Percentiles rank a stretch among this genome's conserved stretches.
These are phyloP conservation scores for Aspergillus fumigatus DNA, from an alignment of 2,329 filamentous ascomycete genomes.

Conservation along the genomic window DNA sequence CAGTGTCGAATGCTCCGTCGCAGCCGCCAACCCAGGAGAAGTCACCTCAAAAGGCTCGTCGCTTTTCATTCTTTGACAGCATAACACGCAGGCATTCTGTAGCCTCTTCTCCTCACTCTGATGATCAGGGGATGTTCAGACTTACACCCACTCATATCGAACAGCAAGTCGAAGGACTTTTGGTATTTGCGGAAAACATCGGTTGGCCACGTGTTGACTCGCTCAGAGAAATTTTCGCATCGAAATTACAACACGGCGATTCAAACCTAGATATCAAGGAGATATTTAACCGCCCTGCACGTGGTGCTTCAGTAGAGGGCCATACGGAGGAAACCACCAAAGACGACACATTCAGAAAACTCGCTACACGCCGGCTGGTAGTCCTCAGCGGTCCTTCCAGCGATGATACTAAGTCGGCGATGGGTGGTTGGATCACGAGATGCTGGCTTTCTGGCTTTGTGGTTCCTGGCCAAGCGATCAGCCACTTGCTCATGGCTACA, in stretches of 20 bases:
- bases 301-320: slow-evolving; percentile 6
- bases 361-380: slow-evolving; percentile 24
- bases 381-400: slow-evolving; percentile 18
- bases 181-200: slow-evolving; percentile 48
- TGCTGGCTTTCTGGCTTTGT: slow-evolving; percentile 53
- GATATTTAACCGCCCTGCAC: slow-evolving; percentile 10
- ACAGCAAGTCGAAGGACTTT: slow-evolving; percentile 47
- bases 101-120: slow-evolving; percentile 9
- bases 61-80: slow-evolving; percentile 22
- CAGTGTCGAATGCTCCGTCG: slow-evolving; percentile 1
- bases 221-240: slow-evolving; percentile 34
- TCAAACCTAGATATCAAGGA: slow-evolving; percentile 7
- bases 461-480: slow-evolving; percentile 50
- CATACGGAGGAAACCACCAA: slow-evolving; percentile 7
- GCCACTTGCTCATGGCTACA: slow-evolving; percentile 53
- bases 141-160: slow-evolving; percentile 33
- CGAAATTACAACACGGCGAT: slow-evolving; percentile 29
- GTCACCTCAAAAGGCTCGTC: slow-evolving; percentile 11
- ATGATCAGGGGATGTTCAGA: slow-evolving; percentile 31
- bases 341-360: slow-evolving; percentile 29
- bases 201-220: slow-evolving; percentile 45
- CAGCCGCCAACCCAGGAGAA: slow-evolving; percentile 5
- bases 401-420: slow-evolving; percentile 13
- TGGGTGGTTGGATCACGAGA: slow-evolving; percentile 52
- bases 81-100: slow-evolving; percentile 18